Percentiles rank a stretch among this genome's conserved stretches.
phyloP scores from a whole-genome alignment of 2,329 filamentous ascomycete species.

The Sclerotinia subarctica region DNA sequence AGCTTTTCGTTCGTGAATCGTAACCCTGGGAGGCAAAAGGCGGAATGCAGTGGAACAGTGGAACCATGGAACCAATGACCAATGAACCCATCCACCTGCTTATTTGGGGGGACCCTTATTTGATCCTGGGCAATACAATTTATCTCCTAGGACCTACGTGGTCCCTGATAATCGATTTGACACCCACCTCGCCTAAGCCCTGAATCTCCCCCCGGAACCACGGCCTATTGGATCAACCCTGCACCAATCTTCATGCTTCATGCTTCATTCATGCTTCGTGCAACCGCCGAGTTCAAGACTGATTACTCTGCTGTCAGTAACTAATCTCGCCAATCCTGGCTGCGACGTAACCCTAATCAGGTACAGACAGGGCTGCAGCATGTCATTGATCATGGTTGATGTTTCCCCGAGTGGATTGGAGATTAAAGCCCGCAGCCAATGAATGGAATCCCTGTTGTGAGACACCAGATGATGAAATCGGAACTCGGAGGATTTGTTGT shows the following conservation, averaged over 20 bases:
- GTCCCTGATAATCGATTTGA: not conserved
- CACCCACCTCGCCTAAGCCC: not conserved
- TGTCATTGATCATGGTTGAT: too few relatives aligned
- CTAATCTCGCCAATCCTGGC: not conserved
- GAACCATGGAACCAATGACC: not conserved
- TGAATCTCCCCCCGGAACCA: not conserved
- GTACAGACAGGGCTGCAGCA: slow-evolving; percentile 3
- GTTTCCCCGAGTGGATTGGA: slow-evolving; percentile 4
- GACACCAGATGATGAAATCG: not conserved
- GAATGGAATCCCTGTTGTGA: not conserved
- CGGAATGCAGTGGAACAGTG: not conserved
- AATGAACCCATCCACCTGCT: not conserved
- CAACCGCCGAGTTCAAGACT: not conserved
- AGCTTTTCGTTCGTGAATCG: not conserved
- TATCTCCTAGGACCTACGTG: not conserved
- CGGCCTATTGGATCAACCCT: not conserved
- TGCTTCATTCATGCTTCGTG: not conserved
- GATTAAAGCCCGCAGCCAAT: not conserved
- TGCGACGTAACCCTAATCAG: not conserved
- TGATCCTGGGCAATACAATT: not conserved
- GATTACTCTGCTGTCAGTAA: too few relatives aligned
- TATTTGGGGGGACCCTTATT: not conserved
- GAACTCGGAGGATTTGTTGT: not conserved
- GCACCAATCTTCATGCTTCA: not conserved
- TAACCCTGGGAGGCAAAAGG: too few relatives aligned